Evolutionary conservation across 2,329 filamentous ascomycete species (phyloP), one percentile per base, ranked within the genome.

Genomic region (Xylariaceae sp.): DNA sequence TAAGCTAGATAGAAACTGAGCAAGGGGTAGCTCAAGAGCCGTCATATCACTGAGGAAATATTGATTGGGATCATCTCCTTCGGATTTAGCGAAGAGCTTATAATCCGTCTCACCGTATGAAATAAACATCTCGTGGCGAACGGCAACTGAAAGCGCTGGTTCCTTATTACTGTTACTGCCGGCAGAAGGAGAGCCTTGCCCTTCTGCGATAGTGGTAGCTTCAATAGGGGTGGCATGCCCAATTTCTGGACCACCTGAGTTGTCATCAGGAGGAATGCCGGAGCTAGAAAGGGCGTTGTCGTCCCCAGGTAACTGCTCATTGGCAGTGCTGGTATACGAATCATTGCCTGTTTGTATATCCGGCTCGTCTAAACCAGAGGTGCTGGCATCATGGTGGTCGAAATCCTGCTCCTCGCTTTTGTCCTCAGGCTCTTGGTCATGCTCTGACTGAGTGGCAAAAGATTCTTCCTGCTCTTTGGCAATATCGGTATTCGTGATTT

Each of bases 81-180:
- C 52, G 34, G 53, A 55, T 44, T 53, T 57, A 37, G 60, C 57
- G 41, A 63, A 62, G 33, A 63, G 54, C 33, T 49, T 49, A 29
- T 63, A 63, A 49, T 61, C 54, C 29, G 54, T 57, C 15, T 52
- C 43, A 18, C 57, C 59, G 42, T 63, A 63, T 13, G 52, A 51
- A 34, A 63, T 56, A 19, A 52, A 54, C 42, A 62, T 46, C 33
- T 50, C 53, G 43, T 63, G 51, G 7, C 52, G 52, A 22, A 50
- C 44, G 19, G 56, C 51, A 34, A 61, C 40, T 18, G 48, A 44
- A 33, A 26, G 22, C 22, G 22, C 22, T 11, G 22, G 11, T 26
- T 26, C 22, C 11, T 26, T 26, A 11, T 26, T 11, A 11, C 6
- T 11, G 22, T 11, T 26, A 11, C 22, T 11, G 11, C 22, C 22